Percentiles rank a stretch among this genome's conserved stretches.
Conservation (phyloP, 2,329 filamentous ascomycete species). For the Exophiala sideris region DNA sequence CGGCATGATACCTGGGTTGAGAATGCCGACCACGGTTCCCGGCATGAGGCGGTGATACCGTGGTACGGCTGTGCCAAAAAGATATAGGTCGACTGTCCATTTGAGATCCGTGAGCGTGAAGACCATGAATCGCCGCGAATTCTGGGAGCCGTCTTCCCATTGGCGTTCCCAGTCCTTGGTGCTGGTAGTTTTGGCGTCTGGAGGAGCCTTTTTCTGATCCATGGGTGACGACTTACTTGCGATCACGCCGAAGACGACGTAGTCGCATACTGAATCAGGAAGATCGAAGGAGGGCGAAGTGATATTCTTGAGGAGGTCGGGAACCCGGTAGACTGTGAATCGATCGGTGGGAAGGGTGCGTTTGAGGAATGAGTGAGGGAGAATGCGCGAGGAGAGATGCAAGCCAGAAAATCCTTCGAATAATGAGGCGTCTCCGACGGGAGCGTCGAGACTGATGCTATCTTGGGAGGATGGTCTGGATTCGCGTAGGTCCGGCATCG, state of each 20-base stretch:
- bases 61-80: constrained; percentile 87
- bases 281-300: constrained; percentile 79
- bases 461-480: constrained; percentile 3
- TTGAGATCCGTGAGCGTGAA: constrained; percentile 82
- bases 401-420: constrained; percentile 85
- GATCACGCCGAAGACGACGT: constrained; percentile 83
- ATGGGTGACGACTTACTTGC: constrained; percentile 83
- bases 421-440: constrained; percentile 52
- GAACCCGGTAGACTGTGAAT: constrained; percentile 61
- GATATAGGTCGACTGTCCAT: constrained; percentile 85
- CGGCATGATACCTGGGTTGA: constrained; percentile 89
- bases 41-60: constrained; percentile 91
- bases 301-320: constrained; percentile 75
- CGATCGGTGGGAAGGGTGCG: constrained; percentile 76
- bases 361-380: constrained; percentile 76
- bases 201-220: constrained; percentile 45
- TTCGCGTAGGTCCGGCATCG: constrained; percentile 10
- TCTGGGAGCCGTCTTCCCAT: constrained; percentile 54
- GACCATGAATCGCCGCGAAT: constrained; percentile 84
- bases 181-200: constrained; percentile 40
- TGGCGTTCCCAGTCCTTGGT: constrained; percentile 40
- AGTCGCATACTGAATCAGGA: constrained; percentile 78
- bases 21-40: constrained; percentile 85
- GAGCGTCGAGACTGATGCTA: not conserved
- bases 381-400: constrained; percentile 76